Percentiles rank a stretch among this genome's conserved stretches.
phyloP scores from a whole-genome alignment of 345 rosid genomes.

The Erysimum cheiranthoides region DNA sequence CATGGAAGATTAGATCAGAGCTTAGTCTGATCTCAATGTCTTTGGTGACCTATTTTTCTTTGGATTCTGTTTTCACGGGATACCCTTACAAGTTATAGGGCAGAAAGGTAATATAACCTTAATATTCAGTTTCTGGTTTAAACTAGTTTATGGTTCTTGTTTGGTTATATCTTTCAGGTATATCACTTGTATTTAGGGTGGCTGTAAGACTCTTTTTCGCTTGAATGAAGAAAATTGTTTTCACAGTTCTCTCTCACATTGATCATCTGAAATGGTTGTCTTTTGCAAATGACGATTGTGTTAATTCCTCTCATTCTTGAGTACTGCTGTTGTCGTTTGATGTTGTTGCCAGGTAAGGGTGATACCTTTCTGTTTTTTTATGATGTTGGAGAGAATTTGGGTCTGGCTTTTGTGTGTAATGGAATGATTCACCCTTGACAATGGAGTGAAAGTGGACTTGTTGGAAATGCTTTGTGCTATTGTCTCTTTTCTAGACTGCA shows the following conservation, averaged over 20 bases:
- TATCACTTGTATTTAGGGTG: not conserved
- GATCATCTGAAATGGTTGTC: not conserved
- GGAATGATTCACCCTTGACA: not conserved
- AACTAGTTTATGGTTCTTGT: not conserved
- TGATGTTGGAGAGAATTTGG: not conserved
- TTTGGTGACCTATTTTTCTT: not conserved
- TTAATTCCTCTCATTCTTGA: not conserved
- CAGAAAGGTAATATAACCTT: not conserved
- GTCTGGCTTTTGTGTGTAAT: not conserved
- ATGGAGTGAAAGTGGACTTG: not conserved
- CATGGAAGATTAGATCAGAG: not conserved
- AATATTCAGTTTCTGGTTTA: not conserved
- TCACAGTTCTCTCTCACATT: not conserved
- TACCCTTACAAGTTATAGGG: not conserved
- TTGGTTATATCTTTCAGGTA: not conserved
- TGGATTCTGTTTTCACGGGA: not conserved
- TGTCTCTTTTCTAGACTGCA: conserved; percentile 10
- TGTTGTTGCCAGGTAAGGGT: not conserved
- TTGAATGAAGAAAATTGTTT: not conserved
- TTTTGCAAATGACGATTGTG: not conserved
- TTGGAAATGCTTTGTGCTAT: not conserved
- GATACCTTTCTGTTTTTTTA: not conserved
- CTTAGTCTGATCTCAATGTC: not conserved
- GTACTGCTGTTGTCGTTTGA: not conserved
- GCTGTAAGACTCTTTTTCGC: not conserved